These are phyloP conservation scores for Dalbergia oliveri DNA, from an alignment of 306 rosid species.

Conservation along the genomic window DNA sequence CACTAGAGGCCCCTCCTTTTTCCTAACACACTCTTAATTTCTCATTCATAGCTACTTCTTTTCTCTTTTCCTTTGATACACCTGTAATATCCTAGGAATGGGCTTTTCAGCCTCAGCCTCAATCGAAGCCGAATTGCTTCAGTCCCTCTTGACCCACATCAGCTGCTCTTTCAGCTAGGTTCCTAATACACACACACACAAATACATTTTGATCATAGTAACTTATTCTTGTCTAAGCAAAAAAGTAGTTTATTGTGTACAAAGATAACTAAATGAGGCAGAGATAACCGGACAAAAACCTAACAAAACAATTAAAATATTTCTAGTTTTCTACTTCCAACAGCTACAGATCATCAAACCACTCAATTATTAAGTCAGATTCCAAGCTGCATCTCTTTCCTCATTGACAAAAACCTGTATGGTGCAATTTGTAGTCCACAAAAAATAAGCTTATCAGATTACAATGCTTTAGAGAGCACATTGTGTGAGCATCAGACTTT, in stretches of 20 bases:
- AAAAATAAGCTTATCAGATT: conserved; percentile 14
- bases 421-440: neutral
- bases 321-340: neutral
- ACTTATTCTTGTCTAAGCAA: neutral
- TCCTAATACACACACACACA: too few species aligned
- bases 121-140: too few species aligned
- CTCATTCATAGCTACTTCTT: too few species aligned
- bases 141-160: too few species aligned
- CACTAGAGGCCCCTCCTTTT: too few species aligned
- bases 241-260: neutral
- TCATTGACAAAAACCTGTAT: neutral
- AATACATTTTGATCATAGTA: conserved; percentile 4
- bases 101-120: too few species aligned
- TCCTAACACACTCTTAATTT: too few species aligned
- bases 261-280: neutral
- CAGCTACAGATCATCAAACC: conserved; percentile 16
- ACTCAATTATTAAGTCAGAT: conserved; percentile 9
- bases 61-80: too few species aligned
- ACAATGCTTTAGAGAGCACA: neutral
- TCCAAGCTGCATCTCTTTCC: conserved; percentile 9
- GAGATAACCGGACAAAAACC: neutral
- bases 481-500: conserved; percentile 1
- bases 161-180: too few species aligned
- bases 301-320: neutral
- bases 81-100: too few species aligned